A percentile compares a stretch with the other conserved stretches of the same genome.
Evolutionary conservation across 768 basidiomycete species (phyloP).

Genomic region (Serendipita sp.): DNA sequence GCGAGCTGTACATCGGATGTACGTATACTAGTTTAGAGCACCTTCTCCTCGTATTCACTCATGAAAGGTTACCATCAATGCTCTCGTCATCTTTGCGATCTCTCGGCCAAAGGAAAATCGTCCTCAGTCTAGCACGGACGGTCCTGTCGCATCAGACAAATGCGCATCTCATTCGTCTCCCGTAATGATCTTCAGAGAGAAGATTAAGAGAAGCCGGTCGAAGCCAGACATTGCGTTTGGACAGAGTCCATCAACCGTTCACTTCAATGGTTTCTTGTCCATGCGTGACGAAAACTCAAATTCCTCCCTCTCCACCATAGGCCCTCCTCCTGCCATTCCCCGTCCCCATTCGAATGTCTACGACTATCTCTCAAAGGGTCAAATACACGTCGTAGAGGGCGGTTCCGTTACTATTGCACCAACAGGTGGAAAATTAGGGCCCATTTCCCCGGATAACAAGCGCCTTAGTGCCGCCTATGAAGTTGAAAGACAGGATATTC

Average conservation of each 20-base stretch:
- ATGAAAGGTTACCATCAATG: slow-evolving; percentile 32
- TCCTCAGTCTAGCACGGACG: background rate
- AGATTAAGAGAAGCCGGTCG: background rate
- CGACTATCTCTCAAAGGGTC: slow-evolving; percentile 1
- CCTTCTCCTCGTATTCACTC: background rate
- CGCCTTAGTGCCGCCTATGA: no score
- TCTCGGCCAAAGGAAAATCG: background rate
- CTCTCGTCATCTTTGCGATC: slow-evolving; percentile 25
- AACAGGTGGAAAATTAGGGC: background rate
- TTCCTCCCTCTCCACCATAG: no score
- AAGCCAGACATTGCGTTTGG: background rate
- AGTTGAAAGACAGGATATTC: no score
- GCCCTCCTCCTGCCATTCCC: no score
- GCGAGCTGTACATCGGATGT: background rate
- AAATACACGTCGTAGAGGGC: background rate
- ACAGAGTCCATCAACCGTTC: background rate
- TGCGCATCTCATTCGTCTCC: background rate
- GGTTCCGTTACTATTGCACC: background rate
- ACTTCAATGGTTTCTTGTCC: background rate
- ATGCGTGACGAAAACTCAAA: no score
- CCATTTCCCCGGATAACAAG: no score
- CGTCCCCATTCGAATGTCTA: background rate
- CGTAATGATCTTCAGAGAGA: background rate
- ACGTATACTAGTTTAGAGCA: background rate
- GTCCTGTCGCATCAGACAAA: background rate